Base-by-base conservation (phyloP, 768 basidiomycete species). In the Suillus discolor region DNA sequence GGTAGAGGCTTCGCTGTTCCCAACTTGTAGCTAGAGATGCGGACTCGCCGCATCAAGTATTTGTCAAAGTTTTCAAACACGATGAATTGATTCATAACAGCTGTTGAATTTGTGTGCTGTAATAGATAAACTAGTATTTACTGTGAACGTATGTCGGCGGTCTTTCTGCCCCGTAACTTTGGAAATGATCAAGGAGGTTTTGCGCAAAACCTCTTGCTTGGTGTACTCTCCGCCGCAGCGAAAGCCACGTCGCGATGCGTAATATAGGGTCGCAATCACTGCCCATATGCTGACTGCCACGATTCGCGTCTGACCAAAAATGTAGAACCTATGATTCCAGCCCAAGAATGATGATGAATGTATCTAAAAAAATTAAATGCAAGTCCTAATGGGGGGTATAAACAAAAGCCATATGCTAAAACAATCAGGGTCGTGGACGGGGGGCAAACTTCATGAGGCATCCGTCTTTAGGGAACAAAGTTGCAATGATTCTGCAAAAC, bases 401-500 rank as follows among this genome's bases (percentile, higher is more conserved):
- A 7, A 55, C 6, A 4, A 9, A 13, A 28, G 28, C 45, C n/a
- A 13, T 62, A 31, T 31, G 38, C 23, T 25, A 39, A 25, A 28
- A 39, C 28, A 61, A 51, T 62, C 63, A 42, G 65, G 73, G 74
- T 61, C 63, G 75, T 28, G 77, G 65, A 61, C 90, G 87, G 38
- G 93, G 90, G 2, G 85, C 83, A 70, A 97, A 85, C 73, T 88
- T 92, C 68, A 98, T 83, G 65, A 86, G 78, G 71, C 94, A 94
- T 51, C 93, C 94, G 72, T 98, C 96, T 77, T 93, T 90, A 13
- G 97, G 97, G 87, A 99, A 99, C 51, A 99, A 79, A 25, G 95
- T 97, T n/a, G 96, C 93, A 70, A 98, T 94, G 68, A 98, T 94
- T 60, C 92, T 94, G 69, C 36, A 68, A 41, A 18, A 54, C 41